Base-by-base conservation (phyloP, 179 eudicot genomes). In the Camellia oleifera region DNA sequence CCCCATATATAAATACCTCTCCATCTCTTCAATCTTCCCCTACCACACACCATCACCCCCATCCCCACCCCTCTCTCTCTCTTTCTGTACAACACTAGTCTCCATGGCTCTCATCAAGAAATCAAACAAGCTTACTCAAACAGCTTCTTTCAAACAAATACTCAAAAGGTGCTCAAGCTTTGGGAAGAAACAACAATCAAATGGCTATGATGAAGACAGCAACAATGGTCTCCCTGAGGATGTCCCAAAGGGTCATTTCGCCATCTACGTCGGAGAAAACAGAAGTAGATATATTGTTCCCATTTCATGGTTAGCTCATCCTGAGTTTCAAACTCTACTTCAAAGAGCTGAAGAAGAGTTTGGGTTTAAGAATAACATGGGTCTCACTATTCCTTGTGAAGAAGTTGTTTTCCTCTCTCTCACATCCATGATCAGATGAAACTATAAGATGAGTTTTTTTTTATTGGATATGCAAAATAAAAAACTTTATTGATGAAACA, bases 191-290 rank as follows among this genome's bases (percentile, higher is more conserved):
- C 2, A 79, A 32, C 40, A 32, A 32, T 32, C 40, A 32, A 32
- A 32, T 32, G 40, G 40, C 40, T 32, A 32, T 32, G 40, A 32
- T 32, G 40, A 32, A 32, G 40, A 32, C 4, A 83, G 75, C 4
- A 80, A 83, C 44, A 63, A 74, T 72, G 86, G 76, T 1, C 74
- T 76, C 50, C 88, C 87, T 15, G 76, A 77, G 61, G 91, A 88
- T 63, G 92, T 91, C 17, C 92, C 93, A 0, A 91, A 85, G 81
- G 97, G 97, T n/a, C 94, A 92, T 79, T 92, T 92, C 64, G 93
- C 83, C 5, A 93, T 92, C 4, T 92, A 92, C 40, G 92, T 92
- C 13, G 94, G 97, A 58, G 88, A 87, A 68, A 86, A 83, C 17
- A 81, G 91, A 76, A 89, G 84, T 18, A 85, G 97, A 75, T 87